Base-by-base conservation (phyloP, 345 rosid species). In the Populus euphratica region DNA sequence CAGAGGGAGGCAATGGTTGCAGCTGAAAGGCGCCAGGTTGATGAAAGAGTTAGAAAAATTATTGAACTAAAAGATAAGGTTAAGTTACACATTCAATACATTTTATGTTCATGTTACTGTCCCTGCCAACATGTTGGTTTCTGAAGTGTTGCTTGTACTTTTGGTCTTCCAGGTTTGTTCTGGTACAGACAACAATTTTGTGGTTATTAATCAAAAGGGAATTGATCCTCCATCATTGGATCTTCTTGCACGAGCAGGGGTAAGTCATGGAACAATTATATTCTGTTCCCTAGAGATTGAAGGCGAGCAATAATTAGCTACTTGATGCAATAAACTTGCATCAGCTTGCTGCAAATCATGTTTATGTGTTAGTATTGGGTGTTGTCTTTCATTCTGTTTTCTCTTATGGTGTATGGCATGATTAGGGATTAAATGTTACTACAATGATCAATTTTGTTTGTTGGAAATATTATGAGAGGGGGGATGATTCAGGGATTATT, bases 1-100 rank as follows among this genome's bases (percentile, higher is more conserved):
- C 99, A 96, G 84, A 90, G 99, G 83, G 99, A 96, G 87, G 93
- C 97, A 33, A 96, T 96, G 99, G 91, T 96, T 88, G 85, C 90
- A 59, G 99, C 97, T 71, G 98, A 96, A 87, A 84, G 99, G 87
- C 94, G 86, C 56, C 86, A 90, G 6, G 98, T 93, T 76, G 98
- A 96, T 73, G 97, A 93, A 76, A 88, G 94, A 89, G 97, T 93
- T 56, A 79, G 76, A 83, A 93, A 85, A 78, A 91, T 96, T 77
- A 96, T 96, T 78, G 99, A 93, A 69, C 85, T 93, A 52, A 96
- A 93, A 86, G 88, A 95, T 77, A 83, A 90, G 97, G 99, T 93
- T 71, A 54, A 27, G 71, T 41, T 54, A 36, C 78, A 56, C 62
- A 7, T 41, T 36, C n/a, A 61, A 36, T 68, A 18, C 64, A 69